phyloP scores from a whole-genome alignment of 2,329 filamentous ascomycete species.

The Pleoardoris graminearum region DNA sequence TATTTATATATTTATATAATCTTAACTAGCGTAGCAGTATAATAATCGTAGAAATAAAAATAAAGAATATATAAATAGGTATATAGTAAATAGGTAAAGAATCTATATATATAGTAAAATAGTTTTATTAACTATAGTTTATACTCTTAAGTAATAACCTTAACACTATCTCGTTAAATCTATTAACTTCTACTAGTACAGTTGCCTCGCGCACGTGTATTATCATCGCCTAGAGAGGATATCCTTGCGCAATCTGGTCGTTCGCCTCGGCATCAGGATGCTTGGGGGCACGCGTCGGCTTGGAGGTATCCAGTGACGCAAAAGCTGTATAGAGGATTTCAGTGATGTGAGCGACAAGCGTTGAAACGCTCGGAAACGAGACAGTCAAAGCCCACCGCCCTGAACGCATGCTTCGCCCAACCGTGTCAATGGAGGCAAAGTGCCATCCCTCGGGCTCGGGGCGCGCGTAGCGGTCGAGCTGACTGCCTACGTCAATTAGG shows the following conservation, averaged over 20 bases:
- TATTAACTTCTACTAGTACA: too few relatives aligned
- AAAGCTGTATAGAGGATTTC: conserved; percentile 97
- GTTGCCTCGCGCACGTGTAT: too few relatives aligned
- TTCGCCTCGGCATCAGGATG: conserved; percentile 21
- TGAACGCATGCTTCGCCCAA: conserved; percentile 91
- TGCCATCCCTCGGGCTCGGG: conserved; percentile 92
- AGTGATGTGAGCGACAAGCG: conserved; percentile 59
- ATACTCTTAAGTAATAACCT: too few relatives aligned
- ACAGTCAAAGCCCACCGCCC: conserved; percentile 84
- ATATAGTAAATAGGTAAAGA: too few relatives aligned
- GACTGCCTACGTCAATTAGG: conserved; percentile 91
- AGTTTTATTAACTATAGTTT: too few relatives aligned
- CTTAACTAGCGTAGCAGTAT: too few relatives aligned
- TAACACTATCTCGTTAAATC: too few relatives aligned
- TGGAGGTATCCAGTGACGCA: conserved; percentile 77
- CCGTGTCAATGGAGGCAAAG: conserved; percentile 87
- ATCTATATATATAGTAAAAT: too few relatives aligned
- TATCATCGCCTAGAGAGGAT: too few relatives aligned
- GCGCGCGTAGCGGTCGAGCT: conserved; percentile 81
- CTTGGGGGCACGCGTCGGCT: conserved; percentile 58
- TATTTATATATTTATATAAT: too few relatives aligned
- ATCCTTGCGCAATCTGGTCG: conserved; percentile 23
- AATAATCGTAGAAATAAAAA: too few relatives aligned
- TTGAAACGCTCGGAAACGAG: conserved; percentile 55
- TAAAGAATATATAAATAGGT: too few relatives aligned